These are phyloP conservation scores for Hanseniaspora nectarophila DNA, from an alignment of 805 yeast species.

Conservation along the genomic window DNA sequence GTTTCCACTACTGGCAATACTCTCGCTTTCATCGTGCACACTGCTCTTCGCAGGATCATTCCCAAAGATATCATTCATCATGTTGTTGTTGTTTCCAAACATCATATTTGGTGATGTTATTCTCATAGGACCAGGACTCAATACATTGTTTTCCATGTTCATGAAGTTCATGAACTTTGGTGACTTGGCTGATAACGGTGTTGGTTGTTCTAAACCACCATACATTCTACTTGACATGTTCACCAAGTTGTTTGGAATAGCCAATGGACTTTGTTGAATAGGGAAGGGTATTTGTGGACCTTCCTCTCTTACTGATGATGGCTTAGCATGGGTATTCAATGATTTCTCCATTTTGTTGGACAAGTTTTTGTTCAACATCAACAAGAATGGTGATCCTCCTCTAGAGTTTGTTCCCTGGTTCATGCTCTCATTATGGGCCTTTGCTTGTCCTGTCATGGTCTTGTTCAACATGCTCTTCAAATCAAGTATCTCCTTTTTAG, in stretches of 20 bases:
- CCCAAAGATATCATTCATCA: not conserved
- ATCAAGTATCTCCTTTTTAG: not conserved
- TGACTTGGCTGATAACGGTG: conserved; percentile 12
- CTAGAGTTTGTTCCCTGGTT: not conserved
- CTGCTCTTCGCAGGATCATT: not conserved
- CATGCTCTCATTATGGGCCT: not conserved
- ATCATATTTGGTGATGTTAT: not conserved
- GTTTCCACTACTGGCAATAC: conserved; percentile 4
- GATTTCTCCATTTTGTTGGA: not conserved
- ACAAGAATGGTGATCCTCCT: conserved; percentile 1
- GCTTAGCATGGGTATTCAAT: not conserved
- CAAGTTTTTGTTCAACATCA: conserved; percentile 1
- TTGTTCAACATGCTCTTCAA: conserved; percentile 11
- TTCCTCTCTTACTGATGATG: conserved; percentile 5
- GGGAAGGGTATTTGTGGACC: conserved; percentile 15
- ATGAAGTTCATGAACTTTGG: conserved; percentile 5
- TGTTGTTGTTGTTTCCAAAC: not conserved
- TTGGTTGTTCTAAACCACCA: not conserved
- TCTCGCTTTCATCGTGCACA: conserved; percentile 9
- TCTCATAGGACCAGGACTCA: not conserved
- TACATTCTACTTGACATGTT: not conserved
- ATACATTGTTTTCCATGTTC: conserved; percentile 1
- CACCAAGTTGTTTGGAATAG: not conserved
- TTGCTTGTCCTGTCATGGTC: not conserved
- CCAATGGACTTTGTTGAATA: not conserved